Conservation (phyloP, 2,329 filamentous ascomycete genomes). For the Calcarisporium arbuscula region DNA sequence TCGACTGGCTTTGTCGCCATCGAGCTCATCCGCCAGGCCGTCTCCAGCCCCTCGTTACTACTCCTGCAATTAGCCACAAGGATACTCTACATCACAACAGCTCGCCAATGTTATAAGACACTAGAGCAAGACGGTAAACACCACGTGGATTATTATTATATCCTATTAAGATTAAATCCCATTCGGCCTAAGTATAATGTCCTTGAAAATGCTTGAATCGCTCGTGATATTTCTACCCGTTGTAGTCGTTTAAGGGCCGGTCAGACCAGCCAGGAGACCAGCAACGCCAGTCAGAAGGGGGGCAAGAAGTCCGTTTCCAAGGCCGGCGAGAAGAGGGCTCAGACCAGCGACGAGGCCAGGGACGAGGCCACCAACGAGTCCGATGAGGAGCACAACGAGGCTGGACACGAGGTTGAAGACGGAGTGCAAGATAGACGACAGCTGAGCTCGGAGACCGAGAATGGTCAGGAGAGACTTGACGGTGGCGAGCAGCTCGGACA, state of each 20-base stretch:
- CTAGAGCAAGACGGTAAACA: no score
- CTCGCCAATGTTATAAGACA: no score
- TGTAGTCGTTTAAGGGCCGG: not conserved
- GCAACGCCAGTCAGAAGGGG: slow-evolving; percentile 19
- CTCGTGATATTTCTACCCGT: no score
- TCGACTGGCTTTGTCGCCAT: slow-evolving; percentile 34
- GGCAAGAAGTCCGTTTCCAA: slow-evolving; percentile 18
- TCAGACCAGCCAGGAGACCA: slow-evolving; percentile 17
- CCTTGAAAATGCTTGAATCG: no score
- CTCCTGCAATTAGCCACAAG: no score
- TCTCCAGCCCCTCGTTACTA: no score
- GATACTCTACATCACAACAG: no score
- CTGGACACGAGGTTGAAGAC: slow-evolving; percentile 20
- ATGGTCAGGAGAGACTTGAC: slow-evolving; percentile 17
- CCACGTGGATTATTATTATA: no score
- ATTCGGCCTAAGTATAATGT: no score
- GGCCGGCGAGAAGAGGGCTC: slow-evolving; percentile 18
- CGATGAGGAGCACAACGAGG: slow-evolving; percentile 17
- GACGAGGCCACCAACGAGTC: slow-evolving; percentile 15
- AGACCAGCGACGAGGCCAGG: slow-evolving; percentile 18
- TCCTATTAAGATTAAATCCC: no score
- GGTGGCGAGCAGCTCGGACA: slow-evolving; percentile 13
- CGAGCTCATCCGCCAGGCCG: slow-evolving; percentile 36
- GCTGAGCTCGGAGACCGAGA: slow-evolving; percentile 17
- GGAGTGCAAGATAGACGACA: slow-evolving; percentile 19